These are phyloP conservation scores for Boletus bicolor DNA, from an alignment of 768 basidiomycete species.

Conservation along the genomic window DNA sequence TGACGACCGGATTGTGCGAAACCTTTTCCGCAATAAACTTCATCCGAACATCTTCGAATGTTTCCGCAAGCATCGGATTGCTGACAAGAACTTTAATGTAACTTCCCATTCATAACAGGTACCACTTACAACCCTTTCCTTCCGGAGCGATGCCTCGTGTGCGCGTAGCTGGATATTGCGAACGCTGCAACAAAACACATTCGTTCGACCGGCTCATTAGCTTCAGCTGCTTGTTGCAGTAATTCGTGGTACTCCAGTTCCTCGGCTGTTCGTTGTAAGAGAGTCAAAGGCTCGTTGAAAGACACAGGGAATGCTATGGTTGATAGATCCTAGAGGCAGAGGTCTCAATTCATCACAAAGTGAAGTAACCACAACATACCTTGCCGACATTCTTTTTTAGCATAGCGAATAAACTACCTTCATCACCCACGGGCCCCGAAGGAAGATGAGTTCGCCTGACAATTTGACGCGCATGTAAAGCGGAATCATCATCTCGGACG, in stretches of 20 bases:
- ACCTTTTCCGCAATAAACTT: slow-evolving; percentile 87
- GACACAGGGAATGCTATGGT: slow-evolving; percentile 83
- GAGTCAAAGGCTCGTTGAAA: slow-evolving; percentile 85
- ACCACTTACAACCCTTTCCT: slow-evolving; percentile 81
- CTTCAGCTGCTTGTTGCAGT: slow-evolving; percentile 59
- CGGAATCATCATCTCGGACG: slow-evolving; percentile 3
- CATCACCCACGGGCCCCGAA: slow-evolving; percentile 59
- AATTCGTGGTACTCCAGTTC: slow-evolving; percentile 77
- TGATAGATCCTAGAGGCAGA: slow-evolving; percentile 61
- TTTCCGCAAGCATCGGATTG: slow-evolving; percentile 86
- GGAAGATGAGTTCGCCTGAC: slow-evolving; percentile 58
- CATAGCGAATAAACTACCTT: slow-evolving; percentile 79
- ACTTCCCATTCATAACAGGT: slow-evolving; percentile 2
- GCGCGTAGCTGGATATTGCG: slow-evolving; percentile 80
- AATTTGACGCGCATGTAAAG: slow-evolving; percentile 28
- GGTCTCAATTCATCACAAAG: neutral
- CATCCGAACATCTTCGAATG: slow-evolving; percentile 80
- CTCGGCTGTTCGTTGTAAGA: slow-evolving; percentile 80
- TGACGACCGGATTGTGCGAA: slow-evolving; percentile 76
- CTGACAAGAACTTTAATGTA: slow-evolving; percentile 37
- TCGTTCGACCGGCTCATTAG: slow-evolving; percentile 59
- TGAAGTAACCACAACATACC: slow-evolving; percentile 37
- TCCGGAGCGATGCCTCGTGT: slow-evolving; percentile 74
- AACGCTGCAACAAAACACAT: slow-evolving; percentile 81
- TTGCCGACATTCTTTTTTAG: slow-evolving; percentile 89